Percentiles rank a stretch among this genome's conserved stretches.
These are phyloP conservation scores for Alisma plantagoaquatica DNA, from an alignment of 106 monocot genomes.

Conservation along the genomic window DNA sequence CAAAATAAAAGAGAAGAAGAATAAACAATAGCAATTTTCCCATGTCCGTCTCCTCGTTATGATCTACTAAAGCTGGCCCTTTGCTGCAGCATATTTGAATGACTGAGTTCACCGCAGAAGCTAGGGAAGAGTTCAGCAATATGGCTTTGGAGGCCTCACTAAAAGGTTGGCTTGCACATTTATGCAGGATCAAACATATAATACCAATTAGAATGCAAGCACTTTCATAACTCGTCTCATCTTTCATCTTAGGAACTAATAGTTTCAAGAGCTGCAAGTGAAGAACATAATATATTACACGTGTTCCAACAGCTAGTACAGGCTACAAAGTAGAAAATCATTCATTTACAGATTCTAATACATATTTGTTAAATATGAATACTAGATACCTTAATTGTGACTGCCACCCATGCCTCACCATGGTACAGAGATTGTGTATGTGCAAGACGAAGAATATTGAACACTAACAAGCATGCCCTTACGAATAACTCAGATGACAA, in stretches of 20 bases:
- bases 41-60: constrained; percentile 41
- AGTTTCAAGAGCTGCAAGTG: constrained; percentile 54
- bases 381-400: constrained; percentile 56
- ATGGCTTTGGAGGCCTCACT: constrained; percentile 68
- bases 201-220: constrained; percentile 38
- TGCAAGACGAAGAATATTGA: constrained; percentile 50
- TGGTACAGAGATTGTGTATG: constrained; percentile 18
- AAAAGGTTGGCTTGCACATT: constrained; percentile 43
- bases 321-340: background rate
- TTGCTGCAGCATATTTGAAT: constrained; percentile 48
- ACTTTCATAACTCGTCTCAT: constrained; percentile 26
- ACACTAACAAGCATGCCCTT: constrained; percentile 32
- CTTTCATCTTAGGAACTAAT: constrained; percentile 29
- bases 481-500: constrained; percentile 18
- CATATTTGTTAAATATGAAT: too few species aligned
- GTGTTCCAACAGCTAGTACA: background rate
- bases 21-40: constrained; percentile 41
- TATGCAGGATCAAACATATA: constrained; percentile 61
- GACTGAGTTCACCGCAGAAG: constrained; percentile 32
- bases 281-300: constrained; percentile 10
- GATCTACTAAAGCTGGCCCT: constrained; percentile 57
- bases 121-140: constrained; percentile 41
- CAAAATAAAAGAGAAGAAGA: constrained; percentile 62
- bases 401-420: constrained; percentile 44
- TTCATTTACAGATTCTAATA: too few species aligned